Percentiles rank a stretch among this genome's conserved stretches.
phyloP scores from a whole-genome alignment of 2,329 filamentous ascomycete genomes.

The Aspergillus sp. region DNA sequence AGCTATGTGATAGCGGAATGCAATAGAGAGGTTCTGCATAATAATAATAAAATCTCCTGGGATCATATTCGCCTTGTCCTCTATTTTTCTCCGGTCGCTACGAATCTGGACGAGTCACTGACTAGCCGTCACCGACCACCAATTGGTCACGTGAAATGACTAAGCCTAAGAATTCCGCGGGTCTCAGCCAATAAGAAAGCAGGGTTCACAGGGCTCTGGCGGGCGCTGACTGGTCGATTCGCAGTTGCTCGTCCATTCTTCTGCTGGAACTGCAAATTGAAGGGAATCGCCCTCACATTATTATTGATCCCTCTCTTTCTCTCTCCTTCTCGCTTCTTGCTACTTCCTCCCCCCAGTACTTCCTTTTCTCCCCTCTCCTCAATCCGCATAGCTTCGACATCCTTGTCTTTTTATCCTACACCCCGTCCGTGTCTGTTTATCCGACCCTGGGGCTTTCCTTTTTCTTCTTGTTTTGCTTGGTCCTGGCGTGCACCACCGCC shows the following conservation, averaged over 20 bases:
- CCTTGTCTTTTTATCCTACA: neutral
- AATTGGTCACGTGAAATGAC: constrained; percentile 9
- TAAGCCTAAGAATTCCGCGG: neutral
- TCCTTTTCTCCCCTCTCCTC: constrained; percentile 15
- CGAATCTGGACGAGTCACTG: neutral
- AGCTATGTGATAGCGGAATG: too few species aligned
- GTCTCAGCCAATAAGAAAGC: constrained; percentile 11
- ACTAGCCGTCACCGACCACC: neutral
- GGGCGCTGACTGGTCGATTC: constrained; percentile 14
- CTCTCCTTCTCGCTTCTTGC: constrained; percentile 18
- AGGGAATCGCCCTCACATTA: constrained; percentile 12
- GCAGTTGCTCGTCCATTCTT: constrained; percentile 4
- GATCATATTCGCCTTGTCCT: neutral
- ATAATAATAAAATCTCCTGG: neutral
- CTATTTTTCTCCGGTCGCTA: neutral
- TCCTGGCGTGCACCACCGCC: constrained; percentile 29
- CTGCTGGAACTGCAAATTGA: constrained; percentile 12
- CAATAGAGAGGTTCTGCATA: too few species aligned
- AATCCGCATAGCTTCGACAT: constrained; percentile 5
- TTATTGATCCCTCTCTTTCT: constrained; percentile 18
- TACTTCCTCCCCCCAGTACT: constrained; percentile 17
- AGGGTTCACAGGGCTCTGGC: constrained; percentile 5
- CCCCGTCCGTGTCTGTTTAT: constrained; percentile 25
- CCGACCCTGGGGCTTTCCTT: constrained; percentile 4
- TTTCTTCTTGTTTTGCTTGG: constrained; percentile 15